A percentile compares a stretch with the other conserved stretches of the same genome.
Conservation (phyloP, 2,329 filamentous ascomycete genomes). For the Zymoseptoria brevis region DNA sequence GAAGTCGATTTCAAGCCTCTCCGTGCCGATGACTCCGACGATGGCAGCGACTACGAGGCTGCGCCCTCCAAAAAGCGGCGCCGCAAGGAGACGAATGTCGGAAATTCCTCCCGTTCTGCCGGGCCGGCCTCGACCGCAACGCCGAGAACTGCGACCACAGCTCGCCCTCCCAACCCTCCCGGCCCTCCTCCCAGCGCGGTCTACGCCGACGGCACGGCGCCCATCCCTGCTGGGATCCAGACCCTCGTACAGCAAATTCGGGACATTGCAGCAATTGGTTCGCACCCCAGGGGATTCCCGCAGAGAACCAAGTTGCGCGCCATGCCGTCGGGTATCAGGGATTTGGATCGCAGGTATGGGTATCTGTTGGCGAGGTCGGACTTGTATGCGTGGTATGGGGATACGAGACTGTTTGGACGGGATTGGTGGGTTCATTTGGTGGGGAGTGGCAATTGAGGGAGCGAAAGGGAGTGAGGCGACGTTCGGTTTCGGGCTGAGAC, state of each 20-base stretch:
- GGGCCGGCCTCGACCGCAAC: neutral
- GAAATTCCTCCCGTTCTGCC: neutral
- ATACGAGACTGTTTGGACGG: conserved; percentile 8
- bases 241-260: neutral
- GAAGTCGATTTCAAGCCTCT: neutral
- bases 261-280: neutral
- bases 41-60: neutral
- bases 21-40: neutral
- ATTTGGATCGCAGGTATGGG: conserved; percentile 1
- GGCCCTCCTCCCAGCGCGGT: neutral
- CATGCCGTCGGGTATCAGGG: neutral
- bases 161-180: neutral
- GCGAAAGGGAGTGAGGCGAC: neutral
- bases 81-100: neutral
- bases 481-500: neutral
- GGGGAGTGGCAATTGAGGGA: neutral
- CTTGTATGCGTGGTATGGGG: conserved; percentile 6
- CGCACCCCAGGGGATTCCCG: neutral
- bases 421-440: conserved; percentile 8
- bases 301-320: neutral
- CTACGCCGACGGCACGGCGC: neutral
- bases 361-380: neutral
- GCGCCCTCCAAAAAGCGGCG: neutral
- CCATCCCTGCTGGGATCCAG: neutral
- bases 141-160: neutral